Evolutionary conservation across 2,329 filamentous ascomycete species (phyloP), one percentile per base, ranked within the genome.

Genomic region (Dendryphion nanum): DNA sequence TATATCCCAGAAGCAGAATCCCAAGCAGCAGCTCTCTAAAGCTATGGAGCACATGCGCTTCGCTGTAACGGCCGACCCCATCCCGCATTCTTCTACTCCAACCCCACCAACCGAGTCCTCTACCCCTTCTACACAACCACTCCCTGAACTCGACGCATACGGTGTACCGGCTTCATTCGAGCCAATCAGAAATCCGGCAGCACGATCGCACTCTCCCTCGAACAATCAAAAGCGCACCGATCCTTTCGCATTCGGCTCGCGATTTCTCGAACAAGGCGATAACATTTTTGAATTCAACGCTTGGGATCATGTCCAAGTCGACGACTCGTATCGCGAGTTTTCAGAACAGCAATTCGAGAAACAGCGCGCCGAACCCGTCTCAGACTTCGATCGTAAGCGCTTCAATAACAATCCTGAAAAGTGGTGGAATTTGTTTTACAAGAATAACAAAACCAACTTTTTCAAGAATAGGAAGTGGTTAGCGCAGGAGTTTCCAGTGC

Each of bases 391-490:
- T 68, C 89, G 89, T 67, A 79, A 83, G 55, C 86, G 89, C 51
- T 96, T 96, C 74, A 97, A 96, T 64, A 74, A 77, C 31, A 81
- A 94, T 49, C 93, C 93, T 1, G 90, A 88, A 45, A 95, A 89
- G 67, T 97, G 89, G 88, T 98, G 93, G 93, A 93, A 98, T 59
- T 72, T 86, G 38, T 98, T 98, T 70, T 98, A 98, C 75, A 90
- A 93, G 70, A 95, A 97, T 71, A 97, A 98, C 69, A 87, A 86
- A 15, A 80, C 84, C 56, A 97, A 97, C 61, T 98, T 98, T 70
- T 98, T 98, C 81, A 98, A 98, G 70, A 86, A 98, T 63, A 81
- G 93, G 48, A 97, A 97, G 65, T 98, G 93, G 93, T 73, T 98
- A 20, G 85, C 86, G 48, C 91, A 97, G 66, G 93, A 98, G 66